A percentile compares a stretch with the other conserved stretches of the same genome.
Evolutionary conservation across 2,329 filamentous ascomycete species (phyloP).

Genomic region (Xylaria sp.): DNA sequence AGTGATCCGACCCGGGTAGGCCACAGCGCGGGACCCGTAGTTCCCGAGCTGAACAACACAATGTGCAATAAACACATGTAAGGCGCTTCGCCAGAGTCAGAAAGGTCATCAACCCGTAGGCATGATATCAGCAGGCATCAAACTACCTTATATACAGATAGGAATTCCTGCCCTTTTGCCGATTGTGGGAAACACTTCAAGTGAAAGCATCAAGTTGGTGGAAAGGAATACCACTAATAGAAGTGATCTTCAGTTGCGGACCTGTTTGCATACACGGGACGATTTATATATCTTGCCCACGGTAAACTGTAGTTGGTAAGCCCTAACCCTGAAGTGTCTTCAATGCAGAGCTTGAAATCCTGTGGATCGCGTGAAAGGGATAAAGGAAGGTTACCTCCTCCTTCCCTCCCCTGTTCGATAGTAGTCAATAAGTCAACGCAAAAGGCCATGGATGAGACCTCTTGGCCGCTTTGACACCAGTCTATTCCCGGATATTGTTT

Average conservation of each 20-base stretch:
- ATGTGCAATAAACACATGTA: slow-evolving; percentile 4
- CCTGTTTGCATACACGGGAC: not conserved
- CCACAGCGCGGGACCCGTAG: slow-evolving; percentile 8
- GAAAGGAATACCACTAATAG: not conserved
- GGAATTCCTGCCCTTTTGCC: slow-evolving; percentile 3
- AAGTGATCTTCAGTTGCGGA: slow-evolving; percentile 11
- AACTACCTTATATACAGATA: not conserved
- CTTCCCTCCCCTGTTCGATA: slow-evolving; percentile 8
- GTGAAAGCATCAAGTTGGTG: not conserved
- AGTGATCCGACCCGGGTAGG: slow-evolving; percentile 16
- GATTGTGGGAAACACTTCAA: not conserved
- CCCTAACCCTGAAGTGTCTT: not conserved
- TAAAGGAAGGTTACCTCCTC: slow-evolving; percentile 16
- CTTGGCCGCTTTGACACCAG: slow-evolving; percentile 1
- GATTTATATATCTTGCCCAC: not conserved
- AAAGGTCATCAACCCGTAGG: not conserved
- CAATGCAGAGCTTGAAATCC: not conserved
- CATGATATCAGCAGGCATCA: not conserved
- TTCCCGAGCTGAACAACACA: slow-evolving; percentile 24
- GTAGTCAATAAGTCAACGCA: not conserved
- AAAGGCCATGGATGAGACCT: slow-evolving; percentile 1
- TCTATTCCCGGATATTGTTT: not conserved
- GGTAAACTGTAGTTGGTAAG: not conserved
- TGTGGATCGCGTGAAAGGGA: slow-evolving; percentile 10
- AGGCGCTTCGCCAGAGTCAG: not conserved